Evolutionary conservation across 2,329 filamentous ascomycete genomes (phyloP), one percentile per base, ranked within the genome.

Genomic region (Arthrocladium fulminans): DNA sequence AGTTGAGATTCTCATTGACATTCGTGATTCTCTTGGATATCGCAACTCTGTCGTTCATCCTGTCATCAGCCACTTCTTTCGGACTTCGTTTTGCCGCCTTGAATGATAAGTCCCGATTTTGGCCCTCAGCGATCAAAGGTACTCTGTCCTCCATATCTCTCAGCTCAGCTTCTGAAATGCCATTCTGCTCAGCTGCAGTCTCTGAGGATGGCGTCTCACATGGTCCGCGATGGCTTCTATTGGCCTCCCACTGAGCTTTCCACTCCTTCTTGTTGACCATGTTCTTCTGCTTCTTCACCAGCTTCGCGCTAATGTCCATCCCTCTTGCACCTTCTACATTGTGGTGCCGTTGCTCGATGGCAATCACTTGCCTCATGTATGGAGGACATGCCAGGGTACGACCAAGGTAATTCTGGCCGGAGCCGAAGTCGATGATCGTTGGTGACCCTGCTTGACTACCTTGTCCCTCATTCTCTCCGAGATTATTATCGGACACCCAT

Each of bases 391-490:
- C 90, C 50, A 98, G 73, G 1, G 87, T 85, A 39, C 92, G 78
- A 1, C 92, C 90, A 2, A 98, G 80, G 61, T 98, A 98, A 62
- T 96, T 97, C 65, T 97, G 90, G 0, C 92, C 92, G 46, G 88
- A 95, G 23, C 92, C 92, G 65, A 97, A 95, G 67, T 98, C 92
- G 42, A 97, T 83, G 50, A 95, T 81, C 0, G 88, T 47, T 12
- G 23, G 19, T 86, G 7, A 51, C 4, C 66, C 58, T 47, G 64
- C 61, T 12, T 74, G 67, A n/a, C 22, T 12, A 12, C 8, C 6
- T 3, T 8, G 12, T 6, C n/a, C 23, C 7, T 27, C 10, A n/a
- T 7, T 5, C 17, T n/a, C 32, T 8, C 13, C 32, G n/a, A 15
- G 6, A 35, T 35, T 6, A 35, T 15, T 15, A n/a, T 35, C 13